phyloP scores from a whole-genome alignment of 208 protist species.

The Trichomonas vaginalis region DNA sequence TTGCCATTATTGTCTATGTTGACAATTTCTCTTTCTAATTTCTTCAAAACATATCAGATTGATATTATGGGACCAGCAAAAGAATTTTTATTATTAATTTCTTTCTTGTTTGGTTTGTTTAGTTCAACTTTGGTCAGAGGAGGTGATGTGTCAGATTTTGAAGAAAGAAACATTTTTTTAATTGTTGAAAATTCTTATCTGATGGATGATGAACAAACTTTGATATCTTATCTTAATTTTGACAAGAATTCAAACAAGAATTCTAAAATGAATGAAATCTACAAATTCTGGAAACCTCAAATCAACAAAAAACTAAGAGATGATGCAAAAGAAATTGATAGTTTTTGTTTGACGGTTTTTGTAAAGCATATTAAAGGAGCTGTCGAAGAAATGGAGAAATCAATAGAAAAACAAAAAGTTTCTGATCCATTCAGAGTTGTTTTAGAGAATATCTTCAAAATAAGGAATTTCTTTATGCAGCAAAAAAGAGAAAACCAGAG shows the following conservation, averaged over 20 bases:
- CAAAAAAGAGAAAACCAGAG: not conserved
- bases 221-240: not conserved
- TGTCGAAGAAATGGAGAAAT: not conserved
- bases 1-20: not conserved
- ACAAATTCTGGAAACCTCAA: not conserved
- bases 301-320: not conserved
- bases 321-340: not conserved
- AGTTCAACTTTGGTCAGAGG: not conserved
- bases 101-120: not conserved
- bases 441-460: not conserved
- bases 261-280: not conserved
- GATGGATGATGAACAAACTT: not conserved
- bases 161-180: not conserved
- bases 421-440: not conserved
- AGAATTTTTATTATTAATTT: not conserved
- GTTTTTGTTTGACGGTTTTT: not conserved
- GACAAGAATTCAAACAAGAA: too few species aligned
- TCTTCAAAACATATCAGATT: not conserved
- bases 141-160: not conserved
- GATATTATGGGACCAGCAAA: not conserved
- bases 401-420: not conserved
- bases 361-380: not conserved
- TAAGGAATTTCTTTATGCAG: not conserved
- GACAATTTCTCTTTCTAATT: not conserved
- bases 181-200: not conserved